A percentile compares a stretch with the other conserved stretches of the same genome.
phyloP scores from a whole-genome alignment of 441 rosid species.

The Flueggea neowawraea region DNA sequence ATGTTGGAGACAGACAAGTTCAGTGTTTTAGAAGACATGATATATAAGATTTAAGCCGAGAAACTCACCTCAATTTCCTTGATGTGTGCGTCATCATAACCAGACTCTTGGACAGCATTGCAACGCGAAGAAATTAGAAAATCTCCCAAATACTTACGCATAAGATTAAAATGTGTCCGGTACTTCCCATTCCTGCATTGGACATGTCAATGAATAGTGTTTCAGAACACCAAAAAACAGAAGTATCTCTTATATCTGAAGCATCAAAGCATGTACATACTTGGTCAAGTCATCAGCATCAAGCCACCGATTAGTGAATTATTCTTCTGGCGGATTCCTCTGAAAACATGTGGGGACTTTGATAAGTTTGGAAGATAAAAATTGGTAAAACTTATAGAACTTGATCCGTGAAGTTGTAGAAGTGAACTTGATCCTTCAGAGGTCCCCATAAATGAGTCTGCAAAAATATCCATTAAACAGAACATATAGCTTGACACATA shows the following conservation, averaged over 20 bases:
- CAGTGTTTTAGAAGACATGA: too few relatives aligned
- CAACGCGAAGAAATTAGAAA: constrained; percentile 75
- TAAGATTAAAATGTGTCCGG: constrained; percentile 49
- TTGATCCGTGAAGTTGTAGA: constrained; percentile 45
- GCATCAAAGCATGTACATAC: constrained; percentile 32
- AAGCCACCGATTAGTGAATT: constrained; percentile 81
- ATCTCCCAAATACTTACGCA: constrained; percentile 94
- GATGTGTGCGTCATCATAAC: constrained; percentile 70
- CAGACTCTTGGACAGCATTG: constrained; percentile 61
- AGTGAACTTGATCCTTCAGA: constrained; percentile 58
- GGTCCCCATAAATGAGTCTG: constrained; percentile 60
- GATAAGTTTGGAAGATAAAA: constrained; percentile 80
- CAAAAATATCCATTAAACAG: constrained; percentile 16
- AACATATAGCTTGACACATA: not conserved
- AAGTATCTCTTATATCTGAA: not conserved
- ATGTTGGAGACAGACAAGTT: too few relatives aligned
- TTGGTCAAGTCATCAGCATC: constrained; percentile 78
- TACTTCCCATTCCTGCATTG: constrained; percentile 65
- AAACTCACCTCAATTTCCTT: constrained; percentile 85
- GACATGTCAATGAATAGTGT: constrained; percentile 9
- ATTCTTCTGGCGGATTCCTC: constrained; percentile 78
- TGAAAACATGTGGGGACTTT: constrained; percentile 71
- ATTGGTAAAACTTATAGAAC: constrained; percentile 48
- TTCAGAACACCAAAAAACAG: not conserved
- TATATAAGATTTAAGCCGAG: too few relatives aligned